Base-by-base conservation (phyloP, 106 monocot genomes). In the Dioscorea zingiberensis region DNA sequence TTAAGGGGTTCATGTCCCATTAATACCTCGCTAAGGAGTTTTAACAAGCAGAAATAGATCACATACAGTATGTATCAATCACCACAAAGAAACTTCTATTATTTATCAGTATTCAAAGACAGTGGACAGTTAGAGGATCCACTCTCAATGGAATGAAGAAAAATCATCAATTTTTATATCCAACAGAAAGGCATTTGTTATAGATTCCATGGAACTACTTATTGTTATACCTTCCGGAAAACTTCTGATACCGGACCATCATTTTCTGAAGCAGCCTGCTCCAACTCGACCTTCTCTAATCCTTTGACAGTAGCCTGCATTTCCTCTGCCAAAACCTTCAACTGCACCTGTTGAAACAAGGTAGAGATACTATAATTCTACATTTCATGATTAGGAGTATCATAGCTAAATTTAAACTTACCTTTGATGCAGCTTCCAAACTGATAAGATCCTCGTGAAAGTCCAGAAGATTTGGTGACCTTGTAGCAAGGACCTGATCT, bases 281-380 rank as follows among this genome's bases (percentile, higher is more conserved):
- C 92, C 21, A 73, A 24, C 63, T 89, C 79, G 55, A 98, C 89
- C 60, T 89, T 98, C 62, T 98, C 92, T 56, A 98, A 60, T 0
- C 97, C 92, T 80, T 92, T 98, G 29, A 82, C 79, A 74, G 89
- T 78, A 16, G 97, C 92, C 84, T 98, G 92, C 92, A 92, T 98
- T 89, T 98, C 97, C 78, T 98, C 97, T 26, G 97, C 97, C 60
- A 98, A 74, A 8, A 78, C 74, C 60, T 98, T 98, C 64, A 98
- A 72, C 73, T 88, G 84, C 64, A 88, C 84, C 88, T 88, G 73
- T 57, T 47, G 18, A 21, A 51, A 67, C 9, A 55, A 60, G 21
- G 11, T 22, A n/a, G 5, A 64, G 64, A 23, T 13, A 56, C 7
- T 2, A 51, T 51, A 18, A 15, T 51, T 4, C 51, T 19, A 51